Evolutionary conservation across 1,284 basidiomycete species (phyloP).

Genomic region (Cystobasidiaceae sp.): DNA sequence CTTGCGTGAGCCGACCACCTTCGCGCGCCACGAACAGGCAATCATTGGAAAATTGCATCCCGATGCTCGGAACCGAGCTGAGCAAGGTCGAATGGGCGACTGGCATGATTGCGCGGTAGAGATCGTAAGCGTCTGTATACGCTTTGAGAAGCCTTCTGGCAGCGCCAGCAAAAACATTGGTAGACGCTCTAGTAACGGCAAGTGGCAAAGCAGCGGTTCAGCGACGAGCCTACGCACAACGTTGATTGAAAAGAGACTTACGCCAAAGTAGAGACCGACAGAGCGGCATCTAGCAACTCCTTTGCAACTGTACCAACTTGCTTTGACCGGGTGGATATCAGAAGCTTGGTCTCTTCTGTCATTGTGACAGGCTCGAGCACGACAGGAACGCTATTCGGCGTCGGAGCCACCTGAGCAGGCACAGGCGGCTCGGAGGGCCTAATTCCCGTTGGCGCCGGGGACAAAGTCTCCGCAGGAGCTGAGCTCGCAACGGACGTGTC

Average conservation of each 20-base stretch:
- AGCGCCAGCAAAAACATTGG: conserved; percentile 31
- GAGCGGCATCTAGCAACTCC: conserved; percentile 43
- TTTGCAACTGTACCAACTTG: conserved; percentile 60
- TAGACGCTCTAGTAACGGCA: background rate
- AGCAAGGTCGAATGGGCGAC: conserved; percentile 58
- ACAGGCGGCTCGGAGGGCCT: background rate
- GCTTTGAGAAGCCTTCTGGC: conserved; percentile 53
- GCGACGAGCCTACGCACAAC: background rate
- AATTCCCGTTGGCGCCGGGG: background rate
- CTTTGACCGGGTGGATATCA: conserved; percentile 47
- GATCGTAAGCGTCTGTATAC: conserved; percentile 64
- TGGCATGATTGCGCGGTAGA: conserved; percentile 78
- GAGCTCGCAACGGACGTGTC: background rate
- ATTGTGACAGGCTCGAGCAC: background rate
- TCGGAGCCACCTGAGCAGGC: background rate
- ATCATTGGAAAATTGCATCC: conserved; percentile 82
- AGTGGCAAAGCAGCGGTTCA: background rate
- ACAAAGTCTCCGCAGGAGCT: background rate
- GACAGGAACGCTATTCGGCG: background rate
- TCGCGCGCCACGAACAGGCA: conserved; percentile 60
- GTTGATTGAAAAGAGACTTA: background rate
- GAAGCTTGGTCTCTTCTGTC: conserved; percentile 37
- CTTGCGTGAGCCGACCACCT: conserved; percentile 46
- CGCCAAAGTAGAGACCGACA: conserved; percentile 33
- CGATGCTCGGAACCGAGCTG: conserved; percentile 55